Conservation (phyloP, 495 filamentous ascomycete genomes). For the Glarea lozoyensis region DNA sequence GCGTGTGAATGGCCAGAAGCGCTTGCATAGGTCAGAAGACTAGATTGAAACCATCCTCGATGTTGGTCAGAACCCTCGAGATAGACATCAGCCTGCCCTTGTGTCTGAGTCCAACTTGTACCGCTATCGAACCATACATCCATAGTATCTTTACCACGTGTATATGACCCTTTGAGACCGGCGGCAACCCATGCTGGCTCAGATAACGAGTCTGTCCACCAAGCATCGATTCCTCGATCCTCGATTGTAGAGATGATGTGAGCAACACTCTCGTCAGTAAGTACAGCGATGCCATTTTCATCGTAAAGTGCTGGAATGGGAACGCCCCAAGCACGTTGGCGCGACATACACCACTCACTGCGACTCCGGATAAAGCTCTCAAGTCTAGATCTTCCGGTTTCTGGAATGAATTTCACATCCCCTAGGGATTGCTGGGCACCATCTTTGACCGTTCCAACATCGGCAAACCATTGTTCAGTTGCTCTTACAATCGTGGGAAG, state of each 20-base stretch:
- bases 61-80: constrained; percentile 94
- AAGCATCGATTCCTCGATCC: constrained; percentile 73
- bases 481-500: constrained; percentile 82
- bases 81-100: constrained; percentile 71
- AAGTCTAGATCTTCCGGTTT: constrained; percentile 59
- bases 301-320: constrained; percentile 90
- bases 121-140: constrained; percentile 99
- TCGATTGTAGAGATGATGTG: constrained; percentile 78
- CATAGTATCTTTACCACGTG: constrained; percentile 92
- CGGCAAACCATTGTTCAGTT: constrained; percentile 96
- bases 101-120: constrained; percentile 74
- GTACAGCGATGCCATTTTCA: constrained; percentile 55
- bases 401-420: constrained; percentile 69
- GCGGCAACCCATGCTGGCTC: constrained; percentile 66
- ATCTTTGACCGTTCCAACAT: constrained; percentile 73
- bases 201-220: constrained; percentile 78
- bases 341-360: constrained; percentile 98
- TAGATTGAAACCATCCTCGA: constrained; percentile 98
- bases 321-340: constrained; percentile 92
- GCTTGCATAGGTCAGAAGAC: constrained; percentile 77
- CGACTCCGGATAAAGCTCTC: constrained; percentile 77
- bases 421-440: constrained; percentile 58
- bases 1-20: constrained; percentile 28
- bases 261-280: constrained; percentile 68
- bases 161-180: constrained; percentile 43